phyloP scores from a whole-genome alignment of 2,329 filamentous ascomycete genomes.

The Bipolaris gigantea region DNA sequence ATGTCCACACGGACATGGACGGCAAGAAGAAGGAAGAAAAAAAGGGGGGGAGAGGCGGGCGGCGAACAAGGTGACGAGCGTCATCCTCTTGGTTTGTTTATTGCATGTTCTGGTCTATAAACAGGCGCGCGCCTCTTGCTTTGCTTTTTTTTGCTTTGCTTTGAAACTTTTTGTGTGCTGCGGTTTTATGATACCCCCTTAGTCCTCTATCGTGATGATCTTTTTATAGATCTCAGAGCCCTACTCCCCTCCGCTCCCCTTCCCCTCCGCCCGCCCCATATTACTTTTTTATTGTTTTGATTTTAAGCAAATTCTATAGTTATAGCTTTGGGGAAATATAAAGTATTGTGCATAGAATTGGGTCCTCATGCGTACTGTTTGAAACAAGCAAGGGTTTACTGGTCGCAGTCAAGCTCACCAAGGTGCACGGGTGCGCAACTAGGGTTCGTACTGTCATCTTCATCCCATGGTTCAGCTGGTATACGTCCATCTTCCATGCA shows the following conservation, averaged over 20 bases:
- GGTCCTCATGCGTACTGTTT: background rate
- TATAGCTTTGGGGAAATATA: background rate
- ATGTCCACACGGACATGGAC: background rate
- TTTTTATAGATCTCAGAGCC: background rate
- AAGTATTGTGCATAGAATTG: background rate
- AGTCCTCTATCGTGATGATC: background rate
- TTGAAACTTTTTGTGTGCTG: background rate
- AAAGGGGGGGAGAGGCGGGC: background rate
- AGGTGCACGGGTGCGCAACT: background rate
- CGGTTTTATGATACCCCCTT: slow-evolving; percentile 3
- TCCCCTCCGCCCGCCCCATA: too few relatives aligned
- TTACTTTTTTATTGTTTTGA: background rate
- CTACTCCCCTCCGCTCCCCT: too few relatives aligned
- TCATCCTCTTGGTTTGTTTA: background rate
- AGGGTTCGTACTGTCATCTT: background rate
- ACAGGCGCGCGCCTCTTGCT: background rate
- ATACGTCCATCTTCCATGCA: background rate
- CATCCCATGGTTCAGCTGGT: background rate
- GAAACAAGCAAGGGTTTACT: background rate
- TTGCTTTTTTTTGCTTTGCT: background rate
- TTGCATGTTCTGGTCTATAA: background rate
- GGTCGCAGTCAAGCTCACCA: too few relatives aligned
- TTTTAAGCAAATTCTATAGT: background rate
- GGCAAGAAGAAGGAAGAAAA: background rate
- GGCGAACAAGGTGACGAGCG: background rate